These are phyloP conservation scores for Salmacisia buchloeana DNA, from an alignment of 1,284 basidiomycete genomes.

Conservation along the genomic window DNA sequence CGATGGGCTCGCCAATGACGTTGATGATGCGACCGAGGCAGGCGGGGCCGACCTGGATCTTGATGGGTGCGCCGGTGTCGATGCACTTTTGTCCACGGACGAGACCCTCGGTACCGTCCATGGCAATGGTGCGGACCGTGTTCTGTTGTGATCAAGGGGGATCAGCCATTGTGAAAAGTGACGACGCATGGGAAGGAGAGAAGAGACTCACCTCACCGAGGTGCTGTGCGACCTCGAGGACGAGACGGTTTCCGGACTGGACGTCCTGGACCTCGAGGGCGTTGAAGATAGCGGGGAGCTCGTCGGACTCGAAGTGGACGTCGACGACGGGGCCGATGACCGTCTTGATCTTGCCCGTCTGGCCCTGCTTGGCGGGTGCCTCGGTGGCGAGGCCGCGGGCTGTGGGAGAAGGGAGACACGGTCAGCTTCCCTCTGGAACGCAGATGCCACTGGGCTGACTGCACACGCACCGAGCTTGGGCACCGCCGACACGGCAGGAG, in stretches of 20 bases:
- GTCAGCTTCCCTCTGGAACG: neutral
- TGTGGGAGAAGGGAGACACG: neutral
- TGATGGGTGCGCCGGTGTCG: slow-evolving; percentile 92
- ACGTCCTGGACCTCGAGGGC: slow-evolving; percentile 95
- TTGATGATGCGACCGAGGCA: slow-evolving; percentile 99
- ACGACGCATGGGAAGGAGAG: neutral
- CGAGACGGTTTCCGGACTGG: slow-evolving; percentile 62
- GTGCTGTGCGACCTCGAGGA: slow-evolving; percentile 68
- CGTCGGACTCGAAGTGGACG: slow-evolving; percentile 63
- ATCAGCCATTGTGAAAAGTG: neutral
- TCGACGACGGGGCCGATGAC: slow-evolving; percentile 81
- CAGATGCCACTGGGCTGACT: neutral
- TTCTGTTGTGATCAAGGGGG: too few species aligned
- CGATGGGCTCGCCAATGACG: slow-evolving; percentile 98
- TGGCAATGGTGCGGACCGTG: slow-evolving; percentile 50
- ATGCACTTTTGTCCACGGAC: slow-evolving; percentile 95
- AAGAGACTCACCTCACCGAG: slow-evolving; percentile 65
- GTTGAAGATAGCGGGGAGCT: slow-evolving; percentile 93
- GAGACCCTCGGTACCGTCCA: slow-evolving; percentile 97
- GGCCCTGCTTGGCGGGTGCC: slow-evolving; percentile 25
- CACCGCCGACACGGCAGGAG: neutral
- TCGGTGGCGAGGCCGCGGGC: slow-evolving; percentile 40
- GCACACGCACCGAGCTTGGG: neutral
- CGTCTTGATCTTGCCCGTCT: slow-evolving; percentile 44
- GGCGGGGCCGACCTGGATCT: slow-evolving; percentile 86